A percentile compares a stretch with the other conserved stretches of the same genome.
phyloP scores from a whole-genome alignment of 176 grass and related monocot genomes.

The Oryza officinalis region DNA sequence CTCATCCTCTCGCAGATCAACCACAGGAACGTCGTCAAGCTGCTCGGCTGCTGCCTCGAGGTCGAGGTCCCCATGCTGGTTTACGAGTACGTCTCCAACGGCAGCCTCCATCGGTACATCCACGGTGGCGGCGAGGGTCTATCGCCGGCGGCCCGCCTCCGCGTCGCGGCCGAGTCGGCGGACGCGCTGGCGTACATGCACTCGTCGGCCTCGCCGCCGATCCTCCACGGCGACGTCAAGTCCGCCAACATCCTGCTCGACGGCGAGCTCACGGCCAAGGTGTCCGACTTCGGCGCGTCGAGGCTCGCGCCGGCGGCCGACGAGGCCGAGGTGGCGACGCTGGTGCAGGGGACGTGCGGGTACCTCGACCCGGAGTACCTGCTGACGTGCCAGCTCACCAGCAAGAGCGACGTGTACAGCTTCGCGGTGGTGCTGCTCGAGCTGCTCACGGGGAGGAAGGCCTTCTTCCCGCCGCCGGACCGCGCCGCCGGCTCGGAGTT shows the following conservation, averaged over 20 bases:
- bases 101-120: too few relatives aligned
- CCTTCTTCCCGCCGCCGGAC: slow-evolving; percentile 15
- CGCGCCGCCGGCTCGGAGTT: background rate
- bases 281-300: slow-evolving; percentile 55
- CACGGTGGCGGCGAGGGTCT: too few relatives aligned
- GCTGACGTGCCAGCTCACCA: slow-evolving; percentile 41
- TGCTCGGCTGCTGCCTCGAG: too few relatives aligned
- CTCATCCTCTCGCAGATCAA: too few relatives aligned
- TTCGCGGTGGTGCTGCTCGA: slow-evolving; percentile 53
- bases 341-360: slow-evolving; percentile 52
- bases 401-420: slow-evolving; percentile 62
- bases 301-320: slow-evolving; percentile 34
- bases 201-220: background rate
- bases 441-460: slow-evolving; percentile 52
- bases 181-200: too few relatives aligned
- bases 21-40: too few relatives aligned
- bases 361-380: slow-evolving; percentile 67
- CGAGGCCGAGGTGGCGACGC: slow-evolving; percentile 36
- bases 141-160: too few relatives aligned
- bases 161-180: too few relatives aligned
- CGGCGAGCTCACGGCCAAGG: slow-evolving; percentile 41
- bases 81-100: too few relatives aligned
- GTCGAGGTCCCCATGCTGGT: too few relatives aligned
- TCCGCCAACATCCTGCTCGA: slow-evolving; percentile 62
- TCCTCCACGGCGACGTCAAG: slow-evolving; percentile 67